These are phyloP conservation scores for Aspergillus sclerotialis DNA, from an alignment of 2,329 filamentous ascomycete genomes.

Conservation along the genomic window DNA sequence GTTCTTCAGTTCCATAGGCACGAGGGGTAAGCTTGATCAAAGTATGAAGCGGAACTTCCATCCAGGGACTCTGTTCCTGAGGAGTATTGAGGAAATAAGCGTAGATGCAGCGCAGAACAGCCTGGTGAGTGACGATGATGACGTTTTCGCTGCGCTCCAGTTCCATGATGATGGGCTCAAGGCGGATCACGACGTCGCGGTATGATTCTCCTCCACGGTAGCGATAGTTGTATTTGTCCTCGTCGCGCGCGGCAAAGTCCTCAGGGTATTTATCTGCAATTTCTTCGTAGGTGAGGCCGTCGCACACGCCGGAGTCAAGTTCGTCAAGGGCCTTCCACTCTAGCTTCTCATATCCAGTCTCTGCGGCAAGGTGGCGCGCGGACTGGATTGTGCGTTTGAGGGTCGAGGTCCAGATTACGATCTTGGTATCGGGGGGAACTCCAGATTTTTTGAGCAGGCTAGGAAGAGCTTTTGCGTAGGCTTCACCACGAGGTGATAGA, in stretches of 20 bases:
- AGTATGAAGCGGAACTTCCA: conserved; percentile 94
- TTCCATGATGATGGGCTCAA: conserved; percentile 99
- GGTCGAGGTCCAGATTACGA: conserved; percentile 71
- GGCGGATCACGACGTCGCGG: conserved; percentile 91
- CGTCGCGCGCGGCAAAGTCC: conserved; percentile 90
- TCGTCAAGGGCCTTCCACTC: conserved; percentile 99
- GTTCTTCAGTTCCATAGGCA: conserved; percentile 87
- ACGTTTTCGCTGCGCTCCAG: conserved; percentile 94
- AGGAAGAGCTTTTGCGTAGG: conserved; percentile 79
- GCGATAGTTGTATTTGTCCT: conserved; percentile 99
- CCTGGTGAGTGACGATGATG: conserved; percentile 95
- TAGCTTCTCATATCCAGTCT: conserved; percentile 73
- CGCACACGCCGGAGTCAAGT: conserved; percentile 91
- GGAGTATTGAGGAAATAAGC: conserved; percentile 98
- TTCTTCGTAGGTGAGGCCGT: conserved; percentile 91
- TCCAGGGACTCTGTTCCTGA: conserved; percentile 91
- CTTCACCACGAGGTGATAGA: conserved; percentile 76
- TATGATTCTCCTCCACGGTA: conserved; percentile 95
- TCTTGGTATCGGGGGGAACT: conserved; percentile 57
- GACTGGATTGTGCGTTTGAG: conserved; percentile 85
- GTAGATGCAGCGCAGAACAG: conserved; percentile 93
- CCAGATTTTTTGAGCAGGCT: conserved; percentile 79
- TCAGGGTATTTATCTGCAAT: conserved; percentile 88
- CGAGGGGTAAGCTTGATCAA: conserved; percentile 93
- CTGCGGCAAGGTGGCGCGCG: conserved; percentile 67